Evolutionary conservation across 495 filamentous ascomycete genomes (phyloP).

Genomic region (Aspergillus coremiiformis): DNA sequence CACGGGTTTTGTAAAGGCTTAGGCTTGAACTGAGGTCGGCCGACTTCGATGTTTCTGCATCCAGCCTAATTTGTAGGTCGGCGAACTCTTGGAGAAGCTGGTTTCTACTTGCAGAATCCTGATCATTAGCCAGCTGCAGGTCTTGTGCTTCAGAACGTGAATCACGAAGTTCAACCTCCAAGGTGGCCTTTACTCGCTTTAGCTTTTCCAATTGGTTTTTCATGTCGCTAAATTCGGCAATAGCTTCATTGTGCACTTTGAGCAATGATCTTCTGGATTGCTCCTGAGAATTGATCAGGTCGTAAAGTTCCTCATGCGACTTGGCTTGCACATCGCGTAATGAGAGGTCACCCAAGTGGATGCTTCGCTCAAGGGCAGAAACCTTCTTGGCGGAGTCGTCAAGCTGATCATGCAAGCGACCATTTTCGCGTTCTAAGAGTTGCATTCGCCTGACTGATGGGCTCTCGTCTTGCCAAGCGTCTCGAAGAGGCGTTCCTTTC

Average conservation of each 20-base stretch:
- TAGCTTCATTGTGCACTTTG: slow-evolving; percentile 74
- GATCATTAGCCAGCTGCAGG: slow-evolving; percentile 64
- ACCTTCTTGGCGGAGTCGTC: slow-evolving; percentile 94
- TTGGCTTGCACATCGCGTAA: slow-evolving; percentile 87
- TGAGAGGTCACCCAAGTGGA: slow-evolving; percentile 82
- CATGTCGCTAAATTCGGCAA: slow-evolving; percentile 75
- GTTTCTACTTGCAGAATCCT: slow-evolving; percentile 72
- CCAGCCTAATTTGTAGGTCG: slow-evolving; percentile 87
- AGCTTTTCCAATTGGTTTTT: slow-evolving; percentile 81
- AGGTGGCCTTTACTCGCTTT: slow-evolving; percentile 63
- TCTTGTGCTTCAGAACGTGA: slow-evolving; percentile 77
- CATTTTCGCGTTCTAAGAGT: slow-evolving; percentile 89
- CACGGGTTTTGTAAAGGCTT: slow-evolving; percentile 82
- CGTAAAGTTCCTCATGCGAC: slow-evolving; percentile 91
- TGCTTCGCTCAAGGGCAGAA: slow-evolving; percentile 77
- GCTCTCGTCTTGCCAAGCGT: slow-evolving; percentile 69
- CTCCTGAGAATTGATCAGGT: slow-evolving; percentile 90
- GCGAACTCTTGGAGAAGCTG: slow-evolving; percentile 90
- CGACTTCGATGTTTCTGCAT: slow-evolving; percentile 78
- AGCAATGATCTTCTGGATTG: slow-evolving; percentile 75
- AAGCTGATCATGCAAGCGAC: slow-evolving; percentile 84
- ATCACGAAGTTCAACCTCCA: slow-evolving; percentile 90
- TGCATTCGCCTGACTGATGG: slow-evolving; percentile 76
- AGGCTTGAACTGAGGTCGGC: slow-evolving; percentile 78
- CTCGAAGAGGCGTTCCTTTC: slow-evolving; percentile 49